Percentiles rank a stretch among this genome's conserved stretches.
phyloP scores from a whole-genome alignment of 208 protist genomes.

The Leishmania major region DNA sequence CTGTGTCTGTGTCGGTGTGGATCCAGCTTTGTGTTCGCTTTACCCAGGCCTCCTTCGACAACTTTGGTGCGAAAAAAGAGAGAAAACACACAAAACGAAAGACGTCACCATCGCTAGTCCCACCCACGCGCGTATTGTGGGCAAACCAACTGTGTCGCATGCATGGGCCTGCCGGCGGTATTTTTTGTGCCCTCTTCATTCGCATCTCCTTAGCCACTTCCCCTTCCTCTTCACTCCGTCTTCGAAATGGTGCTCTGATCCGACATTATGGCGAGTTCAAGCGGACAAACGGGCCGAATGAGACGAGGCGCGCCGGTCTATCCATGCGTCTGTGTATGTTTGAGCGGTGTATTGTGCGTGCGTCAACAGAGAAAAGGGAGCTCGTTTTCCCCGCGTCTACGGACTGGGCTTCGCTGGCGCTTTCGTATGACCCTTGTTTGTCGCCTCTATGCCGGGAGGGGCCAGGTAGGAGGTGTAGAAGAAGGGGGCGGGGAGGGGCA shows the following conservation, averaged over 20 bases:
- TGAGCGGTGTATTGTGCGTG: not conserved
- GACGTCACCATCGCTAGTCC: not conserved
- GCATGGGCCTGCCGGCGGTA: not conserved
- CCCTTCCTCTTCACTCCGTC: not conserved
- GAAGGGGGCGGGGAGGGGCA: too few species aligned
- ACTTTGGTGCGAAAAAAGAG: not conserved
- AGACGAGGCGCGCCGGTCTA: not conserved
- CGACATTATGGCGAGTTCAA: not conserved
- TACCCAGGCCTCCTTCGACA: not conserved
- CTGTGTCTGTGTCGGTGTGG: not conserved
- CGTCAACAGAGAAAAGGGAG: not conserved
- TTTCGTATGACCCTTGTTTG: not conserved
- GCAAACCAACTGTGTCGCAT: not conserved
- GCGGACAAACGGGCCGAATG: not conserved
- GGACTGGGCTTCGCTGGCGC: not conserved
- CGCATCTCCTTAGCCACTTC: too few species aligned
- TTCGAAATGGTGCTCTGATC: not conserved
- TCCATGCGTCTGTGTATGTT: not conserved
- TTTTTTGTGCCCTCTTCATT: not conserved
- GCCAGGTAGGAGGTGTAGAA: not conserved
- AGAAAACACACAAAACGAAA: not conserved
- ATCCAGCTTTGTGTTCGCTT: not conserved
- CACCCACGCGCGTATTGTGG: not conserved
- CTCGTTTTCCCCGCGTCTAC: not conserved
- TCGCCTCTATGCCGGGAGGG: not conserved